phyloP scores from a whole-genome alignment of 345 rosid genomes.

The Stellera chamaejasme region DNA sequence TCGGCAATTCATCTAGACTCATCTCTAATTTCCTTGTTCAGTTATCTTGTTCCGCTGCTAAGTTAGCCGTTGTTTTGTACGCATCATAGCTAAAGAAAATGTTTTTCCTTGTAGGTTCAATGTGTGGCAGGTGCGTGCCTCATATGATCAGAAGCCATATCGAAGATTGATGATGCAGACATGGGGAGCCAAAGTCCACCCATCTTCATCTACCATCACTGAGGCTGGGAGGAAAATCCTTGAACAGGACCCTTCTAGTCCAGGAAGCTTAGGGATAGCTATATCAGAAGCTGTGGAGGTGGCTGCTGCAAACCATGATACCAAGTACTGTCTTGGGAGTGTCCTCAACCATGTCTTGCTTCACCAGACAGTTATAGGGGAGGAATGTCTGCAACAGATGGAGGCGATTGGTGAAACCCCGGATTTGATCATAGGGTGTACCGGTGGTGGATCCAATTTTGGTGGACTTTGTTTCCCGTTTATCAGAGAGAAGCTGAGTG shows the following conservation, averaged over 20 bases:
- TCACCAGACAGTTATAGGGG: slow-evolving; percentile 91
- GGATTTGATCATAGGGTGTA: slow-evolving; percentile 84
- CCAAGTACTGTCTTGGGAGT: slow-evolving; percentile 87
- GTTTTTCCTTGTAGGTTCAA: too few species aligned
- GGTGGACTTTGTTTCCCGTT: slow-evolving; percentile 92
- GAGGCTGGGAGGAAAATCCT: slow-evolving; percentile 69
- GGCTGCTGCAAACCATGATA: slow-evolving; percentile 59
- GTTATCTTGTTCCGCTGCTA: too few species aligned
- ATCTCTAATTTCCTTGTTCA: too few species aligned
- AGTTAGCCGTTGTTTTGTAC: too few species aligned
- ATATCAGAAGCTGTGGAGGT: slow-evolving; percentile 96
- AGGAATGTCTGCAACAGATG: slow-evolving; percentile 86
- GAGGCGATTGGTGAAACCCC: slow-evolving; percentile 75
- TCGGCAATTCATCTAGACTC: too few species aligned
- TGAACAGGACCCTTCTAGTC: slow-evolving; percentile 53
- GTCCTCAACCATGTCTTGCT: slow-evolving; percentile 88
- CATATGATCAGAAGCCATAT: slow-evolving; percentile 89
- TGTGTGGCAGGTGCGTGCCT: slow-evolving; percentile 98
- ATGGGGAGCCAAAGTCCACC: slow-evolving; percentile 95
- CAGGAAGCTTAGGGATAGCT: slow-evolving; percentile 94
- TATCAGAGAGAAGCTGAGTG: slow-evolving; percentile 79
- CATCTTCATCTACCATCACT: slow-evolving; percentile 71
- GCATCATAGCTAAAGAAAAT: too few species aligned
- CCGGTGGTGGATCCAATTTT: slow-evolving; percentile 94
- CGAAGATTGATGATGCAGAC: slow-evolving; percentile 96